Base-by-base conservation (phyloP, 768 basidiomycete genomes). In the Suillus clintonianus region DNA sequence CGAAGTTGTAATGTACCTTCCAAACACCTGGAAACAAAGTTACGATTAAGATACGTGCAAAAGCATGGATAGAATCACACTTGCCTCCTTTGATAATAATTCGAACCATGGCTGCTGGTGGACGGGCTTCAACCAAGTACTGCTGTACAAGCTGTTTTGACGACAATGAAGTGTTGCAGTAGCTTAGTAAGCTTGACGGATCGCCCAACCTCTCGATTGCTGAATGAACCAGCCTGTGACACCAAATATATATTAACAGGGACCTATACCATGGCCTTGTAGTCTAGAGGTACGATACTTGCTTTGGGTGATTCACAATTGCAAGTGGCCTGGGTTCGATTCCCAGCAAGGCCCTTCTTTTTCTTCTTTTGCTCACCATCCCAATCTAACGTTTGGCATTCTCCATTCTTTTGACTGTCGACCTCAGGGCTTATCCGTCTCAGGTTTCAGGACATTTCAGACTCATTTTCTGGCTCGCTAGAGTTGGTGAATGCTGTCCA, bases 61-160 rank as follows among this genome's bases (percentile, higher is more conserved):
- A 59, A 5, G 56, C 19, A 1, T 15, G 7, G n/a, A 59, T 37
- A 24, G 54, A 36, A 15, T 11, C 56, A 79, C 87, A 79, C 87
- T 62, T 65, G 83, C 90, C 92, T 83, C 91, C 92, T 84, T 95
- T 95, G 76, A 94, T 94, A 74, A 95, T 94, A 39, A 93, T 94
- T 74, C 93, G 86, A 71, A 91, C 91, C 92, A 94, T 95, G 42
- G 41, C 30, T 37, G 55, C 30, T 34, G 37, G 22, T 30, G 39
- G 56, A 57, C 27, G 24, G 56, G 55, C 37, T 34, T 34, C 47
- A 11, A 14, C 24, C 24, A 15, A 56, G 51, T 27, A 19, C 39
- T 57, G 11, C 27, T 10, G 24, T 41, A 39, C 37, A 57, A 41
- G 56, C 51, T 32, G 15, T 32, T 17, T 32, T 53, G 30, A 19